Percentiles rank a stretch among this genome's conserved stretches.
These are phyloP conservation scores for Stephania japonica DNA, from an alignment of 164 flowering plant species.

Conservation along the genomic window DNA sequence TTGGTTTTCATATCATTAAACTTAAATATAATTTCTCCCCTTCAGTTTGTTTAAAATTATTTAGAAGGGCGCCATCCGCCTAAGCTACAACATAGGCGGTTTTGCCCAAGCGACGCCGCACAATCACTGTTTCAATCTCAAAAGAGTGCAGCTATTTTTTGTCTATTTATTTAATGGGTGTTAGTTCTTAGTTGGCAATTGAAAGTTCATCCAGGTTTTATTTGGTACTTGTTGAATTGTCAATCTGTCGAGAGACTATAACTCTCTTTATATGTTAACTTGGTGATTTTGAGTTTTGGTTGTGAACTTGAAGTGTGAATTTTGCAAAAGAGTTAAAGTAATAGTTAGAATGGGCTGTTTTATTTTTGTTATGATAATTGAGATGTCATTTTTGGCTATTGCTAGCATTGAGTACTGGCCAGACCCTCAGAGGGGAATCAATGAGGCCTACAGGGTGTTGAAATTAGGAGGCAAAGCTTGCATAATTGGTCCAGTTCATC, in stretches of 20 bases:
- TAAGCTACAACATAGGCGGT: no score
- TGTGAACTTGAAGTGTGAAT: not conserved
- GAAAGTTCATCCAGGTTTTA: not conserved
- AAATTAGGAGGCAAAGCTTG: slow-evolving; percentile 81
- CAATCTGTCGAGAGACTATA: not conserved
- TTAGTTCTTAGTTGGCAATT: no score
- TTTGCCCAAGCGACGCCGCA: no score
- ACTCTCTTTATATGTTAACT: no score
- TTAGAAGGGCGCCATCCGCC: no score
- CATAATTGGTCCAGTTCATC: slow-evolving; percentile 78
- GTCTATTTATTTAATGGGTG: no score
- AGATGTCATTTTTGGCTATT: slow-evolving; percentile 8
- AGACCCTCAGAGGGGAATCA: slow-evolving; percentile 87
- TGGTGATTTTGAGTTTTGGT: not conserved
- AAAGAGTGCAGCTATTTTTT: no score
- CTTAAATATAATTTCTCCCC: no score
- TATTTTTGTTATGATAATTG: not conserved
- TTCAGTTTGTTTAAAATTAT: no score
- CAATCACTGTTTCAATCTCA: no score
- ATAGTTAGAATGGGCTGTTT: not conserved
- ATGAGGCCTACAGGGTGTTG: slow-evolving; percentile 84
- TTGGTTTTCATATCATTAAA: no score
- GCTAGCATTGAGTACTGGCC: slow-evolving; percentile 93
- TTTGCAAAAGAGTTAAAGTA: not conserved
- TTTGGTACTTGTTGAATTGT: not conserved